A percentile compares a stretch with the other conserved stretches of the same genome.
These are phyloP conservation scores for Begonia fuchsioides DNA, from an alignment of 306 rosid species.

Conservation along the genomic window DNA sequence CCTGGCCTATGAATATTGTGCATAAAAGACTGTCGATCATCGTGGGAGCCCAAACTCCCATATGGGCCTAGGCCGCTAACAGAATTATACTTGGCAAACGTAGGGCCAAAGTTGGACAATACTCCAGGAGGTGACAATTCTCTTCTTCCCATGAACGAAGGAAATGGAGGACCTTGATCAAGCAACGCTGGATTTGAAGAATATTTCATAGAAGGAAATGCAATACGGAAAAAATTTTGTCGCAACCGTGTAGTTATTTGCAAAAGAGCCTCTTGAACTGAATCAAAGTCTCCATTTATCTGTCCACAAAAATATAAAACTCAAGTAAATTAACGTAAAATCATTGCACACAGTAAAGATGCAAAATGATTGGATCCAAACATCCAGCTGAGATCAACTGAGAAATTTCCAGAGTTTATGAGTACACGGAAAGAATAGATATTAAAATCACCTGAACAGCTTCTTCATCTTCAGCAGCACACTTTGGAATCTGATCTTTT, in stretches of 20 bases:
- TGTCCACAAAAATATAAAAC: slow-evolving; percentile 21
- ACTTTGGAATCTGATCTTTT: slow-evolving; percentile 77
- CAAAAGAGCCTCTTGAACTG: slow-evolving; percentile 80
- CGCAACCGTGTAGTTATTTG: slow-evolving; percentile 74
- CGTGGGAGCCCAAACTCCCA: slow-evolving; percentile 42
- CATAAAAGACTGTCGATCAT: slow-evolving; percentile 58
- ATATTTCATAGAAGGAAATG: slow-evolving; percentile 53
- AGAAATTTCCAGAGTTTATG: background rate
- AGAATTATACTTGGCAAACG: slow-evolving; percentile 44
- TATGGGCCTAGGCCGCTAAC: slow-evolving; percentile 36
- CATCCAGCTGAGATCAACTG: background rate
- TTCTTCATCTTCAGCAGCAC: slow-evolving; percentile 83
- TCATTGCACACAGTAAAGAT: slow-evolving; percentile 3
- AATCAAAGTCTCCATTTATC: slow-evolving; percentile 83
- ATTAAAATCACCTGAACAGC: slow-evolving; percentile 56
- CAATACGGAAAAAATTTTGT: slow-evolving; percentile 66
- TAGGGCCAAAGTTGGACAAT: slow-evolving; percentile 58
- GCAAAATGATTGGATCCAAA: background rate
- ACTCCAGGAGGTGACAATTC: slow-evolving; percentile 80
- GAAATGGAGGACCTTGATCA: slow-evolving; percentile 61
- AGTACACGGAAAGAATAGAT: no score
- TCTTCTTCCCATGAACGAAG: slow-evolving; percentile 57
- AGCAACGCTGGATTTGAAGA: slow-evolving; percentile 56
- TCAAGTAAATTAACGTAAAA: slow-evolving; percentile 7
- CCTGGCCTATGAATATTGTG: slow-evolving; percentile 44